Evolutionary conservation across 345 rosid genomes (phyloP).

Genomic region (Geranium brycei): DNA sequence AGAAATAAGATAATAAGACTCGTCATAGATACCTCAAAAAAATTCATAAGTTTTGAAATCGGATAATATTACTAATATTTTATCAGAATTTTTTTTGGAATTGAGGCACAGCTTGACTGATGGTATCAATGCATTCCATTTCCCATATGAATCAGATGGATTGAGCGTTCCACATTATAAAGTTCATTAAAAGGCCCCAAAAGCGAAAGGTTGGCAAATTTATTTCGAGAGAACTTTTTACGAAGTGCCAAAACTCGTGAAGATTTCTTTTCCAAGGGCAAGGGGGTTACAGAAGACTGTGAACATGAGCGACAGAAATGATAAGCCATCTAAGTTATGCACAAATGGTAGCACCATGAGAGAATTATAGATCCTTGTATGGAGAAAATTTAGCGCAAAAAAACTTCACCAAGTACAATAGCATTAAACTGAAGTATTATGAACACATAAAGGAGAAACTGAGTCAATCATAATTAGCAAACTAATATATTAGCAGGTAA

Average conservation of each 20-base stretch:
- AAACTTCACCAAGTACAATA: neutral
- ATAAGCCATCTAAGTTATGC: neutral
- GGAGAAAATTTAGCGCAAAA: neutral
- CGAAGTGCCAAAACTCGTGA: no score
- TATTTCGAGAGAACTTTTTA: no score
- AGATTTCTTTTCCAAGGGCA: neutral
- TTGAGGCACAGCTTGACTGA: neutral
- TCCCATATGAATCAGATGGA: no score
- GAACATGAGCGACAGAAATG: neutral
- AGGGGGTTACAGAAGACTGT: neutral
- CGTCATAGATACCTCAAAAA: no score
- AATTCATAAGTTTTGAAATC: no score
- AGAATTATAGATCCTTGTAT: neutral
- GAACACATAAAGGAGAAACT: no score
- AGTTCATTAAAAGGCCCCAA: no score
- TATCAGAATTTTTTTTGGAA: neutral
- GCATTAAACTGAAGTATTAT: neutral
- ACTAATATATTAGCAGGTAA: neutral
- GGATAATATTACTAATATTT: no score
- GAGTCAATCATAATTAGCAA: neutral
- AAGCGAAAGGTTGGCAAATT: no score
- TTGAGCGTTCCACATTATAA: no score
- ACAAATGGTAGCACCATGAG: neutral
- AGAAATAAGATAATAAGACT: no score
- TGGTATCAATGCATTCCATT: no score